Conservation (phyloP, 495 filamentous ascomycete species). For the Clavariopsis aquatica region DNA sequence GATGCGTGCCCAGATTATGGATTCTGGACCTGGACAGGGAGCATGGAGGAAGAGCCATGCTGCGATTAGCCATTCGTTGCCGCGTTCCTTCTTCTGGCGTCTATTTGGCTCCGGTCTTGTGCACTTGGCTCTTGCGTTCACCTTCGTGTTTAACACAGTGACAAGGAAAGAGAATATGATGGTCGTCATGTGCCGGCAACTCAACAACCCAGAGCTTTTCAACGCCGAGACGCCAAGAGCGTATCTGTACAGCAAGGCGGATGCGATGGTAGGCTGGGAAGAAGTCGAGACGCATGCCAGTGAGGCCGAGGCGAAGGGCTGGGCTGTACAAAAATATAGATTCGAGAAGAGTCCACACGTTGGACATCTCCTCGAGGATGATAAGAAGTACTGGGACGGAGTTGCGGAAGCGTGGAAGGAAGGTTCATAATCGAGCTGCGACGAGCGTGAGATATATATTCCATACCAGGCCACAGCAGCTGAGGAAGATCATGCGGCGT, state of each 20-base stretch:
- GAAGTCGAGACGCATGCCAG: slow-evolving; percentile 42
- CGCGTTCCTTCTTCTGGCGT: slow-evolving; percentile 6
- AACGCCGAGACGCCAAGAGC: slow-evolving; percentile 18
- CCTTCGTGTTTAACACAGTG: slow-evolving; percentile 1
- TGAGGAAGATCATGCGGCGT: slow-evolving; percentile 32
- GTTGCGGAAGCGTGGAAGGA: slow-evolving; percentile 22
- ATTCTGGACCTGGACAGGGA: slow-evolving; percentile 32
- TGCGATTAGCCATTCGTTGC: slow-evolving; percentile 23
- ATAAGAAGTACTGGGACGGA: slow-evolving; percentile 35
- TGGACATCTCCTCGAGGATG: slow-evolving; percentile 33
- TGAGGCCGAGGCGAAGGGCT: slow-evolving; percentile 31
- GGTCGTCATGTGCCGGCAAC: slow-evolving; percentile 4
- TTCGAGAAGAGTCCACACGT: slow-evolving; percentile 37
- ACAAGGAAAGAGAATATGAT: slow-evolving; percentile 16
- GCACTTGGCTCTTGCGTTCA: slow-evolving; percentile 8
- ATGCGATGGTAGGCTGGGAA: slow-evolving; percentile 33
- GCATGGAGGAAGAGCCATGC: slow-evolving; percentile 9
- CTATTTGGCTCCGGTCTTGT: slow-evolving; percentile 7
- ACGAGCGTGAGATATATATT: slow-evolving; percentile 34
- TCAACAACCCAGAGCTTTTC: slow-evolving; percentile 34
- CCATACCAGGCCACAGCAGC: slow-evolving; percentile 30
- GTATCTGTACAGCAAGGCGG: slow-evolving; percentile 40
- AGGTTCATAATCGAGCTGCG: slow-evolving; percentile 24
- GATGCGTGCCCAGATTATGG: slow-evolving; percentile 32
- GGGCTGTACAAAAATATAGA: slow-evolving; percentile 25